Evolutionary conservation across 192 early-diverging fungal genomes (phyloP), one percentile per base, ranked within the genome.

Genomic region (Coemansia sp.): DNA sequence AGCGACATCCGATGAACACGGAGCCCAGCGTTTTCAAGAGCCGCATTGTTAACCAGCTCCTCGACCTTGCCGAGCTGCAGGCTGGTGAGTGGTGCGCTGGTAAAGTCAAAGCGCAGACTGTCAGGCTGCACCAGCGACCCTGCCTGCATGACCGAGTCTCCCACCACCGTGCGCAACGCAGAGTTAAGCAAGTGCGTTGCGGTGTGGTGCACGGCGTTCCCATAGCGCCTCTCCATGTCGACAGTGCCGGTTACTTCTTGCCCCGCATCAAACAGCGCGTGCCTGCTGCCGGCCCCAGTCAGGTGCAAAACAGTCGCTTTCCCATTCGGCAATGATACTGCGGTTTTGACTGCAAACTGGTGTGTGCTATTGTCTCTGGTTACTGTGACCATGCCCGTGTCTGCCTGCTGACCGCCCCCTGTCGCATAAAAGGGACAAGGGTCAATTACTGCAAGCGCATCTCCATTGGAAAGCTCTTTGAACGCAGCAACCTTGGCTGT

Each of bases 361-460:
- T 85, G 82, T 36, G 90, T 79, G 20, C 85, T 89, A 56, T 20
- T 33, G 50, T n/a, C 36, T 18, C 63, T 31, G 48, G 38, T 90
- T 74, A 91, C 89, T 45, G 87, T 80, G 56, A 95, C 68, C 22
- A 77, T 85, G 51, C 97, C 97, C 34, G 87, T 88, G 72, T 99
- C 97, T 60, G 91, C 91, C 74, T 90, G 87, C 73, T 99, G 97
- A 29, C 97, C 97, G 78, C 97, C 97, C 49, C 88, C 87, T 70
- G 94, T 90, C 7, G 97, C 93, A 65, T 99, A 99, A 68, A 99
- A 96, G 82, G 95, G 95, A 63, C 94, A 95, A 52, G 89, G 86
- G 79, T 99, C 94, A 52, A 96, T 85, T n/a, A 96, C 79, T 48
- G 94, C 81, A 12, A 73, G 56, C n/a, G 31, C 51, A 22, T 86